Evolutionary conservation across 176 grass and related monocot species (phyloP).

Genomic region (Aegilops bicornis): DNA sequence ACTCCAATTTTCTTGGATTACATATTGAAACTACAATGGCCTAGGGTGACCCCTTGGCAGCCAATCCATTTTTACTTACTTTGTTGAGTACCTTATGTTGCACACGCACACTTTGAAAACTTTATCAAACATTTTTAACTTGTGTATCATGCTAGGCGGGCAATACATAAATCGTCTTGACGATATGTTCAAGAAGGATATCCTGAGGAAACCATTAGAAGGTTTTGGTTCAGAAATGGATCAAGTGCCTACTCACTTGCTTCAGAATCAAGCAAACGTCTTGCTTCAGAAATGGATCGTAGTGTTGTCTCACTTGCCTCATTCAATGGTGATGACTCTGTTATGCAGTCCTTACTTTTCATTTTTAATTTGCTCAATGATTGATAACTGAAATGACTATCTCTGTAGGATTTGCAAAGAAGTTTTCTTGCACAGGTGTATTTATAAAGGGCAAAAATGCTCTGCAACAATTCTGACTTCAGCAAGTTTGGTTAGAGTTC

Average conservation of each 20-base stretch:
- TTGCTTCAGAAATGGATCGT: background rate
- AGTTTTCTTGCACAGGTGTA: background rate
- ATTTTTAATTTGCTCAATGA: background rate
- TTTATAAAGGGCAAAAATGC: background rate
- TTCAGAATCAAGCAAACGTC: background rate
- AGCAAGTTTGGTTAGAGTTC: background rate
- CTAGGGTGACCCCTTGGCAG: background rate
- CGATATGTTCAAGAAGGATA: background rate
- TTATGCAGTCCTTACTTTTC: background rate
- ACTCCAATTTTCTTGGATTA: background rate
- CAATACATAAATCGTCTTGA: background rate
- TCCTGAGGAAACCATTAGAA: background rate
- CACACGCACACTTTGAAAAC: background rate
- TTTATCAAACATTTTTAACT: background rate
- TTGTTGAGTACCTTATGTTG: background rate
- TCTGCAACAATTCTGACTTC: background rate
- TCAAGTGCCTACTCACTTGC: background rate
- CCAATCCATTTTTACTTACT: background rate
- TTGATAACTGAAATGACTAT: background rate
- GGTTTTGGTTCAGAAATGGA: background rate
- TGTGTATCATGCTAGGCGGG: background rate
- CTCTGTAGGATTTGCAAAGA: background rate
- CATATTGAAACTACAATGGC: background rate
- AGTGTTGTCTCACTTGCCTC: conserved; percentile 9
- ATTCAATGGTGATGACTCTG: background rate